A percentile compares a stretch with the other conserved stretches of the same genome.
Evolutionary conservation across 208 protist genomes (phyloP).

Genomic region (Wallacemonas sp.): DNA sequence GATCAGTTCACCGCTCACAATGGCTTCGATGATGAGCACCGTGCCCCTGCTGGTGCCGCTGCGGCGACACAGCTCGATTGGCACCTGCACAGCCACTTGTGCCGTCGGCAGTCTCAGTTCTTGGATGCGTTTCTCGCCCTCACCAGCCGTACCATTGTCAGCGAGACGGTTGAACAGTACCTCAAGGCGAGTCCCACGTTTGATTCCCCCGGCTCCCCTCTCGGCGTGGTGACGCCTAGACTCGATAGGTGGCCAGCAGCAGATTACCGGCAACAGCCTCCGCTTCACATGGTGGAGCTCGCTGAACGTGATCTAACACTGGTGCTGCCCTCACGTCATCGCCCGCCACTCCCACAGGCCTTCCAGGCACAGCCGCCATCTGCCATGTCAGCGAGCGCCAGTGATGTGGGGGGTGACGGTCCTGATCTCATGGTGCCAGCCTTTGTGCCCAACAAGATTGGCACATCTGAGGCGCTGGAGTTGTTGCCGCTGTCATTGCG

Average conservation of each 20-base stretch:
- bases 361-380: not conserved
- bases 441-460: not conserved
- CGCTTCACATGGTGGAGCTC: slow-evolving; percentile 8
- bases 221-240: not conserved
- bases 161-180: slow-evolving; percentile 1
- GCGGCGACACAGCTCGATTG: not conserved
- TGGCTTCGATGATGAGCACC: slow-evolving; percentile 5
- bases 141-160: slow-evolving; percentile 8
- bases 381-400: too few species aligned
- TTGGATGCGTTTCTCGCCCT: slow-evolving; percentile 1
- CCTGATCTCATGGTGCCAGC: not conserved
- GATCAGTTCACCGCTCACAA: not conserved
- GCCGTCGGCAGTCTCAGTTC: not conserved
- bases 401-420: too few species aligned
- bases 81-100: not conserved
- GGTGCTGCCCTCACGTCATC: not conserved
- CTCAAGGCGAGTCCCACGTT: not conserved
- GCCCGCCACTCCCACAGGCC: not conserved
- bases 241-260: not conserved
- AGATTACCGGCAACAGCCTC: not conserved
- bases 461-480: not conserved
- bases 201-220: not conserved
- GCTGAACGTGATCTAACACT: not conserved
- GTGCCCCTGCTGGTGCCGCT: not conserved
- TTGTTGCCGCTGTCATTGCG: slow-evolving; percentile 12